These are phyloP conservation scores for Colletotrichum euphorbiae DNA, from an alignment of 2,329 filamentous ascomycete genomes.

Conservation along the genomic window DNA sequence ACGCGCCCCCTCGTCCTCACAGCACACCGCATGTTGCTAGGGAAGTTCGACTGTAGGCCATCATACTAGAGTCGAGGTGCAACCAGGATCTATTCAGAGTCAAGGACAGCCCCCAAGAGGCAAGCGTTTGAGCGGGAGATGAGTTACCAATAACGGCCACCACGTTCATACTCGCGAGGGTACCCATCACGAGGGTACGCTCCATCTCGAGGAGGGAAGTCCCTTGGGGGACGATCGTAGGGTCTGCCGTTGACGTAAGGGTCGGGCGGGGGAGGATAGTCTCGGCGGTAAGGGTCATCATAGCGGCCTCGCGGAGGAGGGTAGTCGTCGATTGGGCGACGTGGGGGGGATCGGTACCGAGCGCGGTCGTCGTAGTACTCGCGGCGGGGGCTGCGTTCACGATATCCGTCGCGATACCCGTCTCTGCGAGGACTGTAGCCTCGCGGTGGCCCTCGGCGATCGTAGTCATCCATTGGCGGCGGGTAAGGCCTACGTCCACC, in stretches of 20 bases:
- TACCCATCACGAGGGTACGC: slow-evolving; percentile 60
- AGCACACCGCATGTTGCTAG: not conserved
- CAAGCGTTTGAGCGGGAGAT: slow-evolving; percentile 32
- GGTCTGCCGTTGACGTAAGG: slow-evolving; percentile 69
- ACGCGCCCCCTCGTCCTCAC: not conserved
- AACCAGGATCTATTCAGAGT: slow-evolving; percentile 38
- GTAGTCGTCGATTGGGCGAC: slow-evolving; percentile 84
- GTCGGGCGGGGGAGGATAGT: slow-evolving; percentile 74
- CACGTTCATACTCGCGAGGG: slow-evolving; percentile 62
- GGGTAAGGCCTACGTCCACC: slow-evolving; percentile 73
- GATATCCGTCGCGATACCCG: slow-evolving; percentile 78
- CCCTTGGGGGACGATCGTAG: slow-evolving; percentile 65
- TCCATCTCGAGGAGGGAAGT: slow-evolving; percentile 63
- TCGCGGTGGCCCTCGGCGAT: slow-evolving; percentile 82
- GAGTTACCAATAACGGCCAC: slow-evolving; percentile 64
- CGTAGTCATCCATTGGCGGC: slow-evolving; percentile 81
- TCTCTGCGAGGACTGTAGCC: slow-evolving; percentile 85
- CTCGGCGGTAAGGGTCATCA: slow-evolving; percentile 81
- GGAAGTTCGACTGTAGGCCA: not conserved
- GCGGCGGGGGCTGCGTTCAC: slow-evolving; percentile 85
- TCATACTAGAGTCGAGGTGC: not conserved
- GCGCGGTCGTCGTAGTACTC: slow-evolving; percentile 90
- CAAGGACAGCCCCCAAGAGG: slow-evolving; percentile 40
- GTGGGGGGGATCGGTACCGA: slow-evolving; percentile 83
- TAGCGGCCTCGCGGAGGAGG: slow-evolving; percentile 73